phyloP scores from a whole-genome alignment of 2,329 filamentous ascomycete genomes.

The Fusarium neocosmosporiellum region DNA sequence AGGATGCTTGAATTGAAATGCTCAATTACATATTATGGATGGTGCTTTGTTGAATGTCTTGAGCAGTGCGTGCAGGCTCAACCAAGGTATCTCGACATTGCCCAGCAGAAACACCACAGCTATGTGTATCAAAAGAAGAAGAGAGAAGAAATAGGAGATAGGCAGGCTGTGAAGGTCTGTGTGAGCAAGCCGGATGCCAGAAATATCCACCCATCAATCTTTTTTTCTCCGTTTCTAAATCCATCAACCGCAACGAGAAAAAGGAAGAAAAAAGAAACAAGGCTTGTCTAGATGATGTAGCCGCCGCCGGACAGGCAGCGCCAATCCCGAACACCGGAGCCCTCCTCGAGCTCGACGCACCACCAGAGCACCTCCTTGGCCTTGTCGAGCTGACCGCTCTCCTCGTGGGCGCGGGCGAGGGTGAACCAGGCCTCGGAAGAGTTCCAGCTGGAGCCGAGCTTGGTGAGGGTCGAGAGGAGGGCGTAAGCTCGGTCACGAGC shows the following conservation, averaged over 20 bases:
- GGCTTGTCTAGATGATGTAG: slow-evolving; percentile 62
- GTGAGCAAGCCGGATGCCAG: neutral
- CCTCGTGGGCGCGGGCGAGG: slow-evolving; percentile 87
- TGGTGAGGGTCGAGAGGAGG: slow-evolving; percentile 84
- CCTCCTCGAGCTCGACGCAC: slow-evolving; percentile 95
- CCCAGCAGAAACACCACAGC: slow-evolving; percentile 14
- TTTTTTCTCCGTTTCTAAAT: slow-evolving; percentile 4
- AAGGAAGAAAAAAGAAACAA: neutral
- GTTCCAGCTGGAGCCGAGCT: slow-evolving; percentile 89
- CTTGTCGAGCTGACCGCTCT: slow-evolving; percentile 85
- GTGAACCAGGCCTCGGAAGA: slow-evolving; percentile 93
- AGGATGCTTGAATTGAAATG: neutral
- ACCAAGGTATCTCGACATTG: slow-evolving; percentile 18
- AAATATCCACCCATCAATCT: slow-evolving; percentile 7
- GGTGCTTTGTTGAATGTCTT: neutral
- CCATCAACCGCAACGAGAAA: neutral
- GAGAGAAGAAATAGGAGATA: neutral
- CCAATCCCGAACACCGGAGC: slow-evolving; percentile 83
- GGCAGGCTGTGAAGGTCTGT: neutral
- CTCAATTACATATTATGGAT: slow-evolving; percentile 12
- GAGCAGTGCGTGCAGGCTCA: slow-evolving; percentile 3
- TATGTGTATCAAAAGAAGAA: slow-evolving; percentile 12
- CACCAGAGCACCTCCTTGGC: slow-evolving; percentile 96
- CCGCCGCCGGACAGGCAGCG: slow-evolving; percentile 73
- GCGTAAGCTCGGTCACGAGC: slow-evolving; percentile 90